Evolutionary conservation across 108 stramenopile species (phyloP).

Genomic region (Pseudonitzschia delicatissima): DNA sequence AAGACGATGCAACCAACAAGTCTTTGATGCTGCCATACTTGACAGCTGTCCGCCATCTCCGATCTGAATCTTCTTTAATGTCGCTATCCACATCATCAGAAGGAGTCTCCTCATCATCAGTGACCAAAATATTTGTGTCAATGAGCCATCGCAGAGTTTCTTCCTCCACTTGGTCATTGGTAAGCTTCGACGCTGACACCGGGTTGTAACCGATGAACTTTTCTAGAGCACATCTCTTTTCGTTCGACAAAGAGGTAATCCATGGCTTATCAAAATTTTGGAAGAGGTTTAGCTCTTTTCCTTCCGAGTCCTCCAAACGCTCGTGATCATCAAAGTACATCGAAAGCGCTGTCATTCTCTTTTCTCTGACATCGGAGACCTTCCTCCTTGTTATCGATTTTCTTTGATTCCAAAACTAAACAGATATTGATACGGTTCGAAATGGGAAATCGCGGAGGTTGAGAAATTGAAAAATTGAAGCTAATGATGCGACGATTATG

Average conservation of each 20-base stretch:
- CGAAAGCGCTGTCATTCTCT: too few species aligned
- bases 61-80: not conserved
- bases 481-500: too few species aligned
- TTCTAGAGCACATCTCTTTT: conserved; percentile 19
- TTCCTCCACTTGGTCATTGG: conserved; percentile 21
- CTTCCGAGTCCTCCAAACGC: conserved; percentile 1
- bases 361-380: too few species aligned
- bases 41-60: not conserved
- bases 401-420: conserved; percentile 21
- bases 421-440: too few species aligned
- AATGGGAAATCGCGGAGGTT: too few species aligned
- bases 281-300: not conserved
- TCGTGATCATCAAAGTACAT: conserved; percentile 35
- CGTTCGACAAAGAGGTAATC: conserved; percentile 11
- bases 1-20: conserved; percentile 19
- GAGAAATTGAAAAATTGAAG: too few species aligned
- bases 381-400: too few species aligned
- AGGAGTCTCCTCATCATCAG: not conserved
- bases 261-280: conserved; percentile 1
- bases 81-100: not conserved
- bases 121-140: conserved; percentile 16
- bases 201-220: conserved; percentile 17
- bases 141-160: conserved; percentile 24
- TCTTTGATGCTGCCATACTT: conserved; percentile 20
- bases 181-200: conserved; percentile 6